A percentile compares a stretch with the other conserved stretches of the same genome.
Evolutionary conservation across 1,284 basidiomycete species (phyloP).

Genomic region (Ceraceosorus guamensis): DNA sequence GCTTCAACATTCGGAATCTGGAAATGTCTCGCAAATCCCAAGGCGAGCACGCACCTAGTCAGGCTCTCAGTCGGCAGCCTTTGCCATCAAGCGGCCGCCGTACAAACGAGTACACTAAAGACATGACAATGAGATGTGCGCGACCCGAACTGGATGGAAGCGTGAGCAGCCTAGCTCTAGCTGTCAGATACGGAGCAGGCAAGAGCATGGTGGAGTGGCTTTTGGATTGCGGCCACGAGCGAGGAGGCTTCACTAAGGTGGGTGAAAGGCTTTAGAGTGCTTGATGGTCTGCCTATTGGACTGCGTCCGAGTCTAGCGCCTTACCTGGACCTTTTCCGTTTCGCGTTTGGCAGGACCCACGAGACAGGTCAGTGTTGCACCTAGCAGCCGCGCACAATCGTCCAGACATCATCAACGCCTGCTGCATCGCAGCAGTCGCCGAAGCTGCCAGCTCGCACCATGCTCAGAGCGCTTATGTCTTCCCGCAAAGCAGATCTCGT

Average conservation of each 20-base stretch:
- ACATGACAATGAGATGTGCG: too few relatives aligned
- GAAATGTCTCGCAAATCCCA: not conserved
- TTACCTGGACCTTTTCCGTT: too few relatives aligned
- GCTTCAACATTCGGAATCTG: not conserved
- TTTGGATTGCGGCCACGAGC: conserved; percentile 38
- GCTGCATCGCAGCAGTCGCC: conserved; percentile 7
- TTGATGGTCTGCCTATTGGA: not conserved
- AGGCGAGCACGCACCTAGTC: not conserved
- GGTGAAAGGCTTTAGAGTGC: not conserved
- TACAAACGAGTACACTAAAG: not conserved
- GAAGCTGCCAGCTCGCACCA: conserved; percentile 6
- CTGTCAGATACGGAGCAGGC: conserved; percentile 25
- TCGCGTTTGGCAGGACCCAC: not conserved
- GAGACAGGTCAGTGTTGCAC: conserved; percentile 20
- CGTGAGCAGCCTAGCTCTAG: conserved; percentile 17
- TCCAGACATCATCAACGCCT: conserved; percentile 17
- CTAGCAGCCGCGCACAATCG: conserved; percentile 29
- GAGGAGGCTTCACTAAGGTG: conserved; percentile 14
- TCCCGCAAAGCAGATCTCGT: not conserved
- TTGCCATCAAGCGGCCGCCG: not conserved
- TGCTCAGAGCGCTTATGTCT: not conserved
- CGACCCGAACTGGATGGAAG: not conserved
- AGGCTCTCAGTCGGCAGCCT: not conserved
- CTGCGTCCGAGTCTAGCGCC: not conserved
- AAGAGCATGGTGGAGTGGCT: conserved; percentile 37